Base-by-base conservation (phyloP, 148 eudicot genomes). In the Silene uniflora region DNA sequence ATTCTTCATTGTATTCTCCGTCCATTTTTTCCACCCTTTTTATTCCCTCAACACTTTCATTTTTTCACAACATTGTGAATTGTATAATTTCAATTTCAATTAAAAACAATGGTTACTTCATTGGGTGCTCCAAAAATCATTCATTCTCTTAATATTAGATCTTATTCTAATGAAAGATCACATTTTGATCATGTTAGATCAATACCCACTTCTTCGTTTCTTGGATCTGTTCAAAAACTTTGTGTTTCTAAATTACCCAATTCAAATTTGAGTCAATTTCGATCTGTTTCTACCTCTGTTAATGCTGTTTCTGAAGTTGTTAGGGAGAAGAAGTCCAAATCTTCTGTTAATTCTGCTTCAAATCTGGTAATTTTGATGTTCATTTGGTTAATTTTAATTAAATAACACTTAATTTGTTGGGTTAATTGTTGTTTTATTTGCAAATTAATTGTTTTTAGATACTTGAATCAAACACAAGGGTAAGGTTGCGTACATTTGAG, bases 271-370 rank as follows among this genome's bases (percentile, higher is more conserved):
- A 32, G 62, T 24, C 70, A 55, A 7, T 73, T 75, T 75, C 78
- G 87, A 77, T 81, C 85, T 74, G 75, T 68, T 49, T 12, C 78
- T 5, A 80, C 67, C 29, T 0, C 71, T 27, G 88, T 85, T n/a
- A 84, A 83, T 11, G 91, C 85, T 27, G 87, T 81, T 54, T 81
- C 98, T 49, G 89, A 91, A 62, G 87, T 76, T 44, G 87, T 89
- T 76, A 85, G 83, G 89, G 90, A 85, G 52, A 89, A 81, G 71
- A 90, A 84, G 81, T 9, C 80, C 59, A 85, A 87, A 72, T 62
- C 88, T 65, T 24, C 70, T 32, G 61, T 72, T 16, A 65, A 87
- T 11, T 7, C 93, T 13, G 12, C 73, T 29, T 81, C 96, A 27
- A 86, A 88, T 89, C 86, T 87, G 88, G 98, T 91, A 82, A 63